Conservation (phyloP, 805 yeast species). For the Kluyveromyces wickerhamii region DNA sequence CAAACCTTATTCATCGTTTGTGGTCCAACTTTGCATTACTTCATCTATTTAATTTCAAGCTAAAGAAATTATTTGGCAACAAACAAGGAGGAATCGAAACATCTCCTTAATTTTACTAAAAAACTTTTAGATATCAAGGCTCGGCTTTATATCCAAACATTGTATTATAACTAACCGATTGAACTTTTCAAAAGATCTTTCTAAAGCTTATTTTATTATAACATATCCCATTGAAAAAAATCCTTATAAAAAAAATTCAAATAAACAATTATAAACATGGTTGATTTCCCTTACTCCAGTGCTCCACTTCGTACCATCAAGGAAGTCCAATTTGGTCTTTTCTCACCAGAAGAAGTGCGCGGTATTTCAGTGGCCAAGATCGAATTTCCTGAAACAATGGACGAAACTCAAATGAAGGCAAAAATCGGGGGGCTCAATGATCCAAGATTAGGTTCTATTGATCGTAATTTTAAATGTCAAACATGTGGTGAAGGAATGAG, state of each 20-base stretch:
- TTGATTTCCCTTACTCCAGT: slow-evolving; percentile 83
- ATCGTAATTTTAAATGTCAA: slow-evolving; percentile 95
- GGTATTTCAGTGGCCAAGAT: slow-evolving; percentile 97
- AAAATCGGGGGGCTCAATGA: slow-evolving; percentile 96
- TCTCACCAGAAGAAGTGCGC: slow-evolving; percentile 95
- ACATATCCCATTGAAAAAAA: neutral
- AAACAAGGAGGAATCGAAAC: no score
- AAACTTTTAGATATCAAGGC: no score
- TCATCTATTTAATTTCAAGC: no score
- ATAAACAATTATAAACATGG: slow-evolving; percentile 23
- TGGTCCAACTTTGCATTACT: no score
- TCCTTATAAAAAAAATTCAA: slow-evolving; percentile 5
- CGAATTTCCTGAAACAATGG: slow-evolving; percentile 99
- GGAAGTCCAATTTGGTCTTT: slow-evolving; percentile 97
- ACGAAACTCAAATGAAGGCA: slow-evolving; percentile 89
- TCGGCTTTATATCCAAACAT: no score
- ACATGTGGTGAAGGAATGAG: slow-evolving; percentile 99
- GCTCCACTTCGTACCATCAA: slow-evolving; percentile 96
- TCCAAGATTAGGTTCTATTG: slow-evolving; percentile 95
- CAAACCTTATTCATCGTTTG: no score
- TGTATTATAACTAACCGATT: no score
- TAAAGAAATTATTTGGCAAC: no score
- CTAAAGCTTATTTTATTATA: neutral
- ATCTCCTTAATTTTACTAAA: no score
- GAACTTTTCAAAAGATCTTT: no score